Percentiles rank a stretch among this genome's conserved stretches.
Evolutionary conservation across 805 yeast genomes (phyloP).

Genomic region (Naumovozyma dairenensis): DNA sequence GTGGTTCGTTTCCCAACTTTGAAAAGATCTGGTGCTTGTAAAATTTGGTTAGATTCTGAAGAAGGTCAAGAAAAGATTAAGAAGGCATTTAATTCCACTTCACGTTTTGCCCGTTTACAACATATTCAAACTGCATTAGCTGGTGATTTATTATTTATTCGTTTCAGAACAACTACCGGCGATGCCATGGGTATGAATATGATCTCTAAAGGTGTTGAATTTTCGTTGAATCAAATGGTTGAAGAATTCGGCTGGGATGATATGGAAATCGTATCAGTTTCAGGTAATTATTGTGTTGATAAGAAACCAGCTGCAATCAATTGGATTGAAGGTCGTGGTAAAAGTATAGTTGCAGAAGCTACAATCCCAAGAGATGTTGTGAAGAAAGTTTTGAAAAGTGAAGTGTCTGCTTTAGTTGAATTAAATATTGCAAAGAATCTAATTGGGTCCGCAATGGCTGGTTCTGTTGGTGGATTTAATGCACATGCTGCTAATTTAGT

Average conservation of each 20-base stretch:
- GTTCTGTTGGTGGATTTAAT: conserved; percentile 94
- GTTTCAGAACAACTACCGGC: conserved; percentile 98
- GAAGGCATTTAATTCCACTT: conserved; percentile 89
- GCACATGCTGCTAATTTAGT: conserved; percentile 97
- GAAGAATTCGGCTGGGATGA: conserved; percentile 88
- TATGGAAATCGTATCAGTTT: conserved; percentile 84
- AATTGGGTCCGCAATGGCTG: conserved; percentile 97
- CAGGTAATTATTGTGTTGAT: conserved; percentile 97
- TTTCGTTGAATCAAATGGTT: conserved; percentile 71
- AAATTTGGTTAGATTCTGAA: conserved; percentile 89
- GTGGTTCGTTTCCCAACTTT: conserved; percentile 83
- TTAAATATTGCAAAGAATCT: conserved; percentile 82
- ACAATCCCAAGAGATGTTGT: conserved; percentile 77
- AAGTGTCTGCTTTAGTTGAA: conserved; percentile 85
- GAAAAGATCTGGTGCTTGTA: conserved; percentile 86
- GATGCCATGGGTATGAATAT: conserved; percentile 99
- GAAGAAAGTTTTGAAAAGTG: conserved; percentile 74
- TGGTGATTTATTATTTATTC: conserved; percentile 75
- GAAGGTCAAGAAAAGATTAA: conserved; percentile 80
- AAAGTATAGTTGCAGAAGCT: conserved; percentile 94
- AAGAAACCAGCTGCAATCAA: conserved; percentile 96
- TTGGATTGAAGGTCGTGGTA: conserved; percentile 99
- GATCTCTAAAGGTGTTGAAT: conserved; percentile 97
- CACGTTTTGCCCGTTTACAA: conserved; percentile 92
- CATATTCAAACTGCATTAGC: conserved; percentile 89